Conservation (phyloP, 2,329 filamentous ascomycete genomes). For the Colletotrichum trifolii region DNA sequence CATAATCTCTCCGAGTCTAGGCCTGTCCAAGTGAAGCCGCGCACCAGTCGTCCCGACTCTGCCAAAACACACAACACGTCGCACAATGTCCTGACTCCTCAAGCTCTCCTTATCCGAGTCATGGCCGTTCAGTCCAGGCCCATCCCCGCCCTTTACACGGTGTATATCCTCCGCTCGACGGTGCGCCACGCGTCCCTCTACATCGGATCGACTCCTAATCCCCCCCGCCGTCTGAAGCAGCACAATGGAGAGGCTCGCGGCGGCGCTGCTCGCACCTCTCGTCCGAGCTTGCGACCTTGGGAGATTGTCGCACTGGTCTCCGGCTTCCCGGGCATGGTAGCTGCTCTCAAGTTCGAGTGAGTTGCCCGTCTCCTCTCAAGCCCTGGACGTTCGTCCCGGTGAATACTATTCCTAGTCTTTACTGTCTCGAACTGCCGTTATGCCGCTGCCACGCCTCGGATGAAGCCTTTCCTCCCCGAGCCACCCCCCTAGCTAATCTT, state of each 20-base stretch:
- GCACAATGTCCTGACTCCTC: slow-evolving; percentile 35
- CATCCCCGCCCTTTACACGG: slow-evolving; percentile 91
- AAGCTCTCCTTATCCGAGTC: slow-evolving; percentile 35
- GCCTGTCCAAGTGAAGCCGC: slow-evolving; percentile 10
- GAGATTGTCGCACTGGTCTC: slow-evolving; percentile 89
- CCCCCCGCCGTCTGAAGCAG: slow-evolving; percentile 84
- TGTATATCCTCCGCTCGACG: slow-evolving; percentile 90
- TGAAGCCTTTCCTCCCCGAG: slow-evolving; percentile 8
- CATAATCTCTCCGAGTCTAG: slow-evolving; percentile 22
- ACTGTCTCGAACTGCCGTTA: neutral
- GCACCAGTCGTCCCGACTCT: slow-evolving; percentile 11
- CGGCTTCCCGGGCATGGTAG: slow-evolving; percentile 87
- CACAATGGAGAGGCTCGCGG: slow-evolving; percentile 90
- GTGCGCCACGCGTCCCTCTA: slow-evolving; percentile 79
- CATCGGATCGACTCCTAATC: slow-evolving; percentile 92
- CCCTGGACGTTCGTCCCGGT: slow-evolving; percentile 14
- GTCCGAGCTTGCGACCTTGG: slow-evolving; percentile 80
- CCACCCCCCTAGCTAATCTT: slow-evolving; percentile 21
- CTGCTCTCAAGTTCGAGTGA: slow-evolving; percentile 93
- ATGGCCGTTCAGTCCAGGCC: slow-evolving; percentile 61
- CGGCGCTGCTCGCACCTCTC: slow-evolving; percentile 82
- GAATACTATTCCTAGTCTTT: neutral
- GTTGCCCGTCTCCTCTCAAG: slow-evolving; percentile 18
- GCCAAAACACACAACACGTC: slow-evolving; percentile 18
- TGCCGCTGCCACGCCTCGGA: slow-evolving; percentile 17